These are phyloP conservation scores for Saccharomycopsis lassenensis DNA, from an alignment of 805 yeast genomes.

Conservation along the genomic window DNA sequence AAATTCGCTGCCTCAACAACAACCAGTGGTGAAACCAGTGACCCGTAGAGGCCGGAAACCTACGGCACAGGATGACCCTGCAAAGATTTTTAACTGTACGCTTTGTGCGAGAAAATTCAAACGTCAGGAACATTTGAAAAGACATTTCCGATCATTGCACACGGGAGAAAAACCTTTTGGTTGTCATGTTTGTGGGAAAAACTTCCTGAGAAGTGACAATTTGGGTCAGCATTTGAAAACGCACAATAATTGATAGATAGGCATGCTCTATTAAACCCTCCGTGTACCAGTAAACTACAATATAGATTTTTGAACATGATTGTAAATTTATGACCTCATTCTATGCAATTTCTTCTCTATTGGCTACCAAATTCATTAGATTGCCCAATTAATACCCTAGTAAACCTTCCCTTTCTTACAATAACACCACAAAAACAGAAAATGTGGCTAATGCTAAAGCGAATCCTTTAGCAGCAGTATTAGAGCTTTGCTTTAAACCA, in stretches of 20 bases:
- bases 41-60: constrained; percentile 57
- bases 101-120: constrained; percentile 57
- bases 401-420: background rate
- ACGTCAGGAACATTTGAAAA: constrained; percentile 66
- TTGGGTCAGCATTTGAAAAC: constrained; percentile 56
- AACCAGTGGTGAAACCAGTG: constrained; percentile 18
- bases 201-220: constrained; percentile 58
- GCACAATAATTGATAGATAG: constrained; percentile 24
- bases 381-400: background rate
- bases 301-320: background rate
- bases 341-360: background rate
- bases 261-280: background rate
- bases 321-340: background rate
- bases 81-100: constrained; percentile 52
- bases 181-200: constrained; percentile 50
- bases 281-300: background rate
- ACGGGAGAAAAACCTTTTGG: constrained; percentile 62
- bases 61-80: constrained; percentile 43
- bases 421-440: constrained; percentile 2
- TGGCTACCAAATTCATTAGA: background rate
- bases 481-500: background rate
- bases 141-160: constrained; percentile 66
- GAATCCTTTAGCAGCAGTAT: constrained; percentile 1
- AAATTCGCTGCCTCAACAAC: constrained; percentile 1
- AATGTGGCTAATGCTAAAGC: constrained; percentile 1